These are phyloP conservation scores for Chytriomyces sp. DNA, from an alignment of 192 early-diverging fungal species.

Conservation along the genomic window DNA sequence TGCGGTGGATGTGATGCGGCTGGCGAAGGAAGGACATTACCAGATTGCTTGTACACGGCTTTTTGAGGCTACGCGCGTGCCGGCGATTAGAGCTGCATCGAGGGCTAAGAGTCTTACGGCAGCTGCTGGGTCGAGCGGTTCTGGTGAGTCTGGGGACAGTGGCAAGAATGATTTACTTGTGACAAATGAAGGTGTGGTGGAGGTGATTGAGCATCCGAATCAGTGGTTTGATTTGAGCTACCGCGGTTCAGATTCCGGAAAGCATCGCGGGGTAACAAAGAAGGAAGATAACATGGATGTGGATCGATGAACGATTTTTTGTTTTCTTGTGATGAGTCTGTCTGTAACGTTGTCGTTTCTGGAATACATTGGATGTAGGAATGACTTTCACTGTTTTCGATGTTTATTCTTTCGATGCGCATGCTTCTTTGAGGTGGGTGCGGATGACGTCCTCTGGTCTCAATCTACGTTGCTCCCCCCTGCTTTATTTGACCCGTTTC, in stretches of 20 bases:
- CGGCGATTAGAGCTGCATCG: constrained; percentile 22
- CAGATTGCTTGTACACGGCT: constrained; percentile 93
- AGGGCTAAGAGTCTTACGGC: constrained; percentile 2
- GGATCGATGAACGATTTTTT: constrained; percentile 25
- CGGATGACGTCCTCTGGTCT: too few relatives aligned
- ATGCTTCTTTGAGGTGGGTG: too few relatives aligned
- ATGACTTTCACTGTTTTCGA: too few relatives aligned
- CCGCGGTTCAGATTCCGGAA: constrained; percentile 30
- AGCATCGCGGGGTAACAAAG: constrained; percentile 24
- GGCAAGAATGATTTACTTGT: constrained; percentile 4
- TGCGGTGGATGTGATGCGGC: constrained; percentile 65
- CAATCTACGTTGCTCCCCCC: too few relatives aligned
- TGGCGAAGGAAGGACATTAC: constrained; percentile 79
- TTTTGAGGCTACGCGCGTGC: constrained; percentile 71
- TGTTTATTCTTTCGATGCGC: too few relatives aligned
- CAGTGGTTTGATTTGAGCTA: constrained; percentile 84
- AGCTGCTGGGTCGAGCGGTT: neutral
- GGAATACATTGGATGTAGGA: too few relatives aligned
- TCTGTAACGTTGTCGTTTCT: neutral
- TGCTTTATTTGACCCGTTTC: too few relatives aligned
- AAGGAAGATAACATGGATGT: constrained; percentile 27
- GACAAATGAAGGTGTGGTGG: constrained; percentile 48
- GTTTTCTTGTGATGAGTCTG: neutral
- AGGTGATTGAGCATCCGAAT: constrained; percentile 91
- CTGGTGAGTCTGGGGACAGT: constrained; percentile 8